These are phyloP conservation scores for Infundibulicybe gibba DNA, from an alignment of 768 basidiomycete species.

Conservation along the genomic window DNA sequence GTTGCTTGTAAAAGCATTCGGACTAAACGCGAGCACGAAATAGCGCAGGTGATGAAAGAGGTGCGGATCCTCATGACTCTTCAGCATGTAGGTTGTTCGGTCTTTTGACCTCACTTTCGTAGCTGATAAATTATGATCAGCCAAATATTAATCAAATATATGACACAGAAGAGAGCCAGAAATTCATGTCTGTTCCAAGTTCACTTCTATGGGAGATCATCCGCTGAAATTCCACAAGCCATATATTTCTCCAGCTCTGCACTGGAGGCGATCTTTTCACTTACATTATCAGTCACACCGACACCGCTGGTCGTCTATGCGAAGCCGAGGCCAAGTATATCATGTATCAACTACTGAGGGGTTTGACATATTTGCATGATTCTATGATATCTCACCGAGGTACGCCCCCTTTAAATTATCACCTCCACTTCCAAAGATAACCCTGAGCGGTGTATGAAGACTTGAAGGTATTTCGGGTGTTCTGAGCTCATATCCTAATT, in stretches of 20 bases:
- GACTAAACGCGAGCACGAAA: conserved; percentile 54
- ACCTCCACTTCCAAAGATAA: not conserved
- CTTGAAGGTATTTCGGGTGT: conserved; percentile 12
- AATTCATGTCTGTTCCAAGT: conserved; percentile 46
- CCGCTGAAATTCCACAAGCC: conserved; percentile 32
- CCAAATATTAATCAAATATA: conserved; percentile 81
- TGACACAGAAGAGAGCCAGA: conserved; percentile 58
- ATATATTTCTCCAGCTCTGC: conserved; percentile 83
- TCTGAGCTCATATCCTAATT: not conserved
- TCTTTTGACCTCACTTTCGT: not conserved
- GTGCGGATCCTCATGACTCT: conserved; percentile 69
- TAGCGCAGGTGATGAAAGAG: conserved; percentile 70
- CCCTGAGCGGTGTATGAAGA: conserved; percentile 3
- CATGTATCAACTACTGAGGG: conserved; percentile 75
- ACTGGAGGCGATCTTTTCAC: conserved; percentile 89
- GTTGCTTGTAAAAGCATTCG: conserved; percentile 85
- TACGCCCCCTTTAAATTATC: conserved; percentile 20
- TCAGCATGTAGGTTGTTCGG: conserved; percentile 52
- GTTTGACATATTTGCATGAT: conserved; percentile 67
- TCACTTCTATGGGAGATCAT: too few relatives aligned
- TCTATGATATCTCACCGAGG: conserved; percentile 78
- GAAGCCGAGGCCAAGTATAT: conserved; percentile 85
- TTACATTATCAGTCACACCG: conserved; percentile 65
- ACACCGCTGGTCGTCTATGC: conserved; percentile 47
- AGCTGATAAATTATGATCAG: conserved; percentile 29